Evolutionary conservation across 352 stramenopile genomes (phyloP), one percentile per base, ranked within the genome.

Genomic region (Phytophthora boehmeriae): DNA sequence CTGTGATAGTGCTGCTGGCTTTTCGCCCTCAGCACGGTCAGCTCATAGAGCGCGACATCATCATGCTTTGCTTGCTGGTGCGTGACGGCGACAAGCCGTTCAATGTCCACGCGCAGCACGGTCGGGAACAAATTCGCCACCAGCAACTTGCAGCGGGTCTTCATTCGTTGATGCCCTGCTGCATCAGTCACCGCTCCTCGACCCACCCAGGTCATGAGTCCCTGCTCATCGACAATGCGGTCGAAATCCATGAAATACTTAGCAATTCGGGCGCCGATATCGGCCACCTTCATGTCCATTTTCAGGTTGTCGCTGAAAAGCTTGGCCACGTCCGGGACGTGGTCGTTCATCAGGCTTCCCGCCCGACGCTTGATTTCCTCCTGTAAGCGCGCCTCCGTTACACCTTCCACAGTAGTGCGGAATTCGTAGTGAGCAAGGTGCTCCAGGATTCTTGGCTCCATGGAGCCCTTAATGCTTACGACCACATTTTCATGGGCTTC

Each of bases 201-300:
- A 4, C 28, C 38, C 3, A 49, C 20, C 22, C 49, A 42, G 23
- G 23, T 28, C 11, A 32, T 30, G 17, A 57, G 20, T 5, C 59
- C 25, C 17, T 51, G 42, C 19, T 59, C 46, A 14, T 52, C 19
- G 9, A 62, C 43, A 9, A 61, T 4, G 23, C 38, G 38, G 20
- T 62, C 22, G 38, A 62, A 67, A 22, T 62, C 38, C 13, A 41
- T n/a, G n/a, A 61, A 61, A 23, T 57, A 61, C 13, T 59, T 67
- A 1, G 52, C 34, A 13, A 67, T 36, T 3, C 50, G 44, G 20
- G 50, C 51, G 14, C 56, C 36, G 17, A 41, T 28, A 41, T 67
- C 34, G 11, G 56, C 16, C 10, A 50, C 52, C 13, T 36, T 49
- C 44, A 61, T 32, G 20, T 67, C 38, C 62, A 70, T 60, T 13